Percentiles rank a stretch among this genome's conserved stretches.
These are phyloP conservation scores for Phtheirospermum japonicum DNA, from an alignment of 257 asterid genomes.

Conservation along the genomic window DNA sequence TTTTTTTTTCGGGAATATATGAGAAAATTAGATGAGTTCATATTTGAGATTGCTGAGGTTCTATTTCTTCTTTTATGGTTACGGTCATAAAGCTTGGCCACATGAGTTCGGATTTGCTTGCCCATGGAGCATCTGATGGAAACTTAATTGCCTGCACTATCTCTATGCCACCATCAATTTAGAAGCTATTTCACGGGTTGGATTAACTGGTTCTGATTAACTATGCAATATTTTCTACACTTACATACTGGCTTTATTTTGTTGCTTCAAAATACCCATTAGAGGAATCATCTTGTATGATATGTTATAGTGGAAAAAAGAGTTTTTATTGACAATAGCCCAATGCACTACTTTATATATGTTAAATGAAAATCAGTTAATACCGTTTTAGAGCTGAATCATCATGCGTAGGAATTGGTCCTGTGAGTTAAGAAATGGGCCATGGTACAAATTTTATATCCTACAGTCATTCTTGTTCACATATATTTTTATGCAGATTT, in stretches of 20 bases:
- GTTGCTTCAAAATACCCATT: background rate
- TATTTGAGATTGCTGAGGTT: constrained; percentile 1
- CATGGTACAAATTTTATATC: too few species aligned
- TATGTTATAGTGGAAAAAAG: background rate
- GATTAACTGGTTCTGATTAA: constrained; percentile 59
- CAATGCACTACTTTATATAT: background rate
- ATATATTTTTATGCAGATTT: too few species aligned
- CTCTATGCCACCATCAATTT: constrained; percentile 67
- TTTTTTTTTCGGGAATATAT: too few species aligned
- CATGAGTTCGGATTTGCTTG: constrained; percentile 94
- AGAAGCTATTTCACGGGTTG: constrained; percentile 91
- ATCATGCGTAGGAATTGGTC: background rate
- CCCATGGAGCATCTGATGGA: constrained; percentile 98
- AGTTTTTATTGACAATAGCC: constrained; percentile 5
- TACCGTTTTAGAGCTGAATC: background rate
- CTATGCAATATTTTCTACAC: constrained; percentile 37
- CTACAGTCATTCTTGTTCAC: too few species aligned
- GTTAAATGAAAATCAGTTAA: background rate
- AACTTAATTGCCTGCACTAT: constrained; percentile 84
- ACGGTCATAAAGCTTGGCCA: constrained; percentile 94
- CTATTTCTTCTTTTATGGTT: constrained; percentile 43
- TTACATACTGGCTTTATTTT: constrained; percentile 25
- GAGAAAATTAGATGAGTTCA: too few species aligned
- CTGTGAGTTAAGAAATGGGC: background rate
- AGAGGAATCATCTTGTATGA: constrained; percentile 7